Evolutionary conservation across 768 basidiomycete species (phyloP).

Genomic region (Ramaria sp.): DNA sequence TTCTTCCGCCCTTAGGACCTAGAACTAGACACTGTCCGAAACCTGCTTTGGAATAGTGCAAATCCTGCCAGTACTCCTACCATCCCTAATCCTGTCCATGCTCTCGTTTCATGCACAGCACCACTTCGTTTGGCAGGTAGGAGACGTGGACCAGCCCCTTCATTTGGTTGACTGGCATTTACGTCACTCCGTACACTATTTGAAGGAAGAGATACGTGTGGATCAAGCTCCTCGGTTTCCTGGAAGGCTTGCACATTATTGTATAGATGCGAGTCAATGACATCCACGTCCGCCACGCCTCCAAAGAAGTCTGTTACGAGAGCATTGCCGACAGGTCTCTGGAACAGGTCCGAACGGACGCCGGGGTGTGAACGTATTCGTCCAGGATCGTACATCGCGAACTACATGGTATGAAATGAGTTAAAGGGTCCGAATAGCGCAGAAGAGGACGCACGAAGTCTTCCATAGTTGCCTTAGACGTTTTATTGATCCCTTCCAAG

Average conservation of each 20-base stretch:
- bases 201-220: not conserved
- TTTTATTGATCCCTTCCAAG: conserved; percentile 90
- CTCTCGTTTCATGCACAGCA: not conserved
- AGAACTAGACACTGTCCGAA: not conserved
- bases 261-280: conserved; percentile 21
- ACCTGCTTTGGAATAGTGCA: not conserved
- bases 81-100: not conserved
- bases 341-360: conserved; percentile 78
- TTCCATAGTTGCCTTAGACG: conserved; percentile 65
- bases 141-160: not conserved
- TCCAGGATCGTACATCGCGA: conserved; percentile 62
- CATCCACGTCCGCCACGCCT: conserved; percentile 76
- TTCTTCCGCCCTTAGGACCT: too few species aligned
- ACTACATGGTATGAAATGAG: conserved; percentile 33
- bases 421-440: not conserved
- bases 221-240: not conserved
- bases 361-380: conserved; percentile 81
- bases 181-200: not conserved
- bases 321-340: conserved; percentile 45
- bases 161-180: not conserved
- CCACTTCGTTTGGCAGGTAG: not conserved
- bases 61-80: not conserved
- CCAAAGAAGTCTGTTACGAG: conserved; percentile 82
- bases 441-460: conserved; percentile 54
- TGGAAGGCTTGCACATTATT: not conserved